Conservation (phyloP, 176 grass and related monocot species). For the Elaeis guineensis region DNA sequence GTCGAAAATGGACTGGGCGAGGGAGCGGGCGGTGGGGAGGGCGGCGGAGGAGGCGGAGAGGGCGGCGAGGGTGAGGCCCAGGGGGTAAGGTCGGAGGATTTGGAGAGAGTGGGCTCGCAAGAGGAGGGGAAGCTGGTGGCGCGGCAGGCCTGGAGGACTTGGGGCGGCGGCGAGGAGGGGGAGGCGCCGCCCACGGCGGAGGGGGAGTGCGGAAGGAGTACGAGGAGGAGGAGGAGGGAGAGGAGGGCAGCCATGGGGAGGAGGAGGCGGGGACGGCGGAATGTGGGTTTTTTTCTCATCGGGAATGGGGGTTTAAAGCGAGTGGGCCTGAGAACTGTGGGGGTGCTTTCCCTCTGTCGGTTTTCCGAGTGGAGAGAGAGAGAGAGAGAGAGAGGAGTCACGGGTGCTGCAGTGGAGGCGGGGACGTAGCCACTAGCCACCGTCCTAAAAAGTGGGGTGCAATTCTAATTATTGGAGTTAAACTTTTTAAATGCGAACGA, state of each 20-base stretch:
- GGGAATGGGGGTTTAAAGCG: background rate
- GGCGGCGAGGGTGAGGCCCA: conserved; percentile 31
- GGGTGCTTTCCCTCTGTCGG: too few species aligned
- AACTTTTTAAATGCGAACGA: too few species aligned
- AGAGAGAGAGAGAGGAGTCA: too few species aligned
- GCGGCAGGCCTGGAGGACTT: conserved; percentile 5
- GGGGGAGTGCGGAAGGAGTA: background rate
- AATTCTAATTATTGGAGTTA: too few species aligned
- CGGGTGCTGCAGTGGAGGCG: too few species aligned
- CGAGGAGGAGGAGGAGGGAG: background rate
- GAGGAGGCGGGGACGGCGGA: background rate
- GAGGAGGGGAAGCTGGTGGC: conserved; percentile 13
- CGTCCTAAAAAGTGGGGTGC: too few species aligned
- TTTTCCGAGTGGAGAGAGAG: too few species aligned
- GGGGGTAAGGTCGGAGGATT: conserved; percentile 4
- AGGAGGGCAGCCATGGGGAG: conserved; percentile 2
- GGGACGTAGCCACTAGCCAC: too few species aligned
- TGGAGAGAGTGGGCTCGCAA: background rate
- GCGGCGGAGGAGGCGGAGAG: conserved; percentile 33
- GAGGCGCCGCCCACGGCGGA: background rate
- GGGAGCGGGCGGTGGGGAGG: conserved; percentile 46
- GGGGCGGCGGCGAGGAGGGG: background rate
- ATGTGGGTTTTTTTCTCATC: background rate
- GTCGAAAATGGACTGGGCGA: conserved; percentile 48
- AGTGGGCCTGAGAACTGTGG: too few species aligned